Percentiles rank a stretch among this genome's conserved stretches.
These are phyloP conservation scores for Phalaenopsis aphrodite DNA, from an alignment of 106 monocot species.

Conservation along the genomic window DNA sequence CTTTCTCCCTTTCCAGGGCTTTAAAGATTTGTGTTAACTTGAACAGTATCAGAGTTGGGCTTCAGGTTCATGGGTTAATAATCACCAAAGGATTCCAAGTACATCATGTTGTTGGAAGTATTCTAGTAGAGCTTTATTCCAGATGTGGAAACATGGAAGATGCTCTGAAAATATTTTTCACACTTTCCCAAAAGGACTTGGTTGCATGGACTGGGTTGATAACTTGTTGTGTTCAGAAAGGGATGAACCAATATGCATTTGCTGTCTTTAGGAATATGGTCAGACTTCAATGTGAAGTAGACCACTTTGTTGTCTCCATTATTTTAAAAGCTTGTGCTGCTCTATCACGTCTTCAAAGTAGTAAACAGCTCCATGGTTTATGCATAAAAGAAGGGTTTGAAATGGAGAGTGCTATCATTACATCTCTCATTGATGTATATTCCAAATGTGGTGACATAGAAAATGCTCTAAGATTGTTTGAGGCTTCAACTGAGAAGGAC, in stretches of 20 bases:
- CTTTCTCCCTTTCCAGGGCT: constrained; percentile 50
- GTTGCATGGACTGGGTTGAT: constrained; percentile 51
- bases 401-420: constrained; percentile 23
- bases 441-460: constrained; percentile 67
- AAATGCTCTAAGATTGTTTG: constrained; percentile 31
- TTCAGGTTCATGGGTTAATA: constrained; percentile 51
- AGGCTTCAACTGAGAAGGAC: constrained; percentile 21
- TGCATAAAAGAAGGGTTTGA: constrained; percentile 37
- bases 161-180: constrained; percentile 31
- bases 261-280: constrained; percentile 49
- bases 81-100: constrained; percentile 27
- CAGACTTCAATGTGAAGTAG: constrained; percentile 12
- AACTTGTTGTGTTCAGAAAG: constrained; percentile 34
- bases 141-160: constrained; percentile 38
- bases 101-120: constrained; percentile 44
- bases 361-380: constrained; percentile 49
- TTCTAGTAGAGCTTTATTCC: constrained; percentile 45
- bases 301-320: constrained; percentile 37
- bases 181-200: constrained; percentile 36
- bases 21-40: constrained; percentile 34
- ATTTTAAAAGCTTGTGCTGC: constrained; percentile 48
- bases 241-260: constrained; percentile 34
- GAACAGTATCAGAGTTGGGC: constrained; percentile 21
- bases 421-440: constrained; percentile 67
- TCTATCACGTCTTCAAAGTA: constrained; percentile 26